A percentile compares a stretch with the other conserved stretches of the same genome.
Conservation (phyloP, 805 yeast species). For the Saccharomycopsis selenospora region DNA sequence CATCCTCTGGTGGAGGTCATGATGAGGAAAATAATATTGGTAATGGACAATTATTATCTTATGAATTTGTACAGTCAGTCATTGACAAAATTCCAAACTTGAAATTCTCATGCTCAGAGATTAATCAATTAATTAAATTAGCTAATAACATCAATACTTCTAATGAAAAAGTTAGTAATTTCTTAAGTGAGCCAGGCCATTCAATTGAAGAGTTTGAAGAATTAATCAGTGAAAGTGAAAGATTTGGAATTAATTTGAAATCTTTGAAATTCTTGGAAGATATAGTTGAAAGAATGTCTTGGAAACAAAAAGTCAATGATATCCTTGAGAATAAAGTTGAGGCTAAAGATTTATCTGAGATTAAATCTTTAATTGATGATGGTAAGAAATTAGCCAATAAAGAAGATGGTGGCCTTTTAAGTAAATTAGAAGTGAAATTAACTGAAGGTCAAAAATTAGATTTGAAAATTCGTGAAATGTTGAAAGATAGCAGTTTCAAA, state of each 20-base stretch:
- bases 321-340: slow-evolving; percentile 17
- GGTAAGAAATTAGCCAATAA: slow-evolving; percentile 25
- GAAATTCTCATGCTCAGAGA: slow-evolving; percentile 49
- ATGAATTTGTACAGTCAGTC: slow-evolving; percentile 23
- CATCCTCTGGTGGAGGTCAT: too few species aligned
- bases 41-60: slow-evolving; percentile 2
- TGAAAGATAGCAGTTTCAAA: slow-evolving; percentile 10
- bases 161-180: slow-evolving; percentile 38
- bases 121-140: slow-evolving; percentile 50
- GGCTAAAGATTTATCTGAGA: slow-evolving; percentile 23
- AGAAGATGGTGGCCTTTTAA: slow-evolving; percentile 20
- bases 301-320: slow-evolving; percentile 31
- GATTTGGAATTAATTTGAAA: slow-evolving; percentile 51
- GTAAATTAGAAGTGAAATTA: slow-evolving; percentile 12
- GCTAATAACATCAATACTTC: slow-evolving; percentile 45
- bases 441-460: slow-evolving; percentile 21
- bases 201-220: slow-evolving; percentile 41
- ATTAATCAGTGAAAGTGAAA: slow-evolving; percentile 49
- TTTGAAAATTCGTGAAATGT: slow-evolving; percentile 13
- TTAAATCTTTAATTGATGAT: slow-evolving; percentile 23
- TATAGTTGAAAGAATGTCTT: slow-evolving; percentile 32
- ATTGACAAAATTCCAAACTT: slow-evolving; percentile 42
- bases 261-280: slow-evolving; percentile 37
- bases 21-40: background rate
- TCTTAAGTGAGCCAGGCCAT: slow-evolving; percentile 30